Evolutionary conservation across 257 asterid genomes (phyloP).

Genomic region (Ajuga chamaepitys): DNA sequence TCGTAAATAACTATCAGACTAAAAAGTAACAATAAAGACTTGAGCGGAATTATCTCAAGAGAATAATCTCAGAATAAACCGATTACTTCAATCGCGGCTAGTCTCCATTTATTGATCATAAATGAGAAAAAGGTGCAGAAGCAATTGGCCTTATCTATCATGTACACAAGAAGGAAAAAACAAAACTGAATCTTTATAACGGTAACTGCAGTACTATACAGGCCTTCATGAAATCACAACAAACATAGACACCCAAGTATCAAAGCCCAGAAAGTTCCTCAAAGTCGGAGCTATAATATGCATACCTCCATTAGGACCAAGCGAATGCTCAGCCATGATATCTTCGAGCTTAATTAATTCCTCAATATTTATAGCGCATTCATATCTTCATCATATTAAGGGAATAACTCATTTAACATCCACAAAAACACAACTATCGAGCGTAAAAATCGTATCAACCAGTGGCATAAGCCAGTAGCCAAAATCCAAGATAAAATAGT

Average conservation of each 20-base stretch:
- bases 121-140: no score
- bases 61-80: background rate
- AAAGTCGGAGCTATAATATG: constrained; percentile 2
- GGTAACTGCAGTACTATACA: background rate
- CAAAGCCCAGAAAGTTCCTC: background rate
- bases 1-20: background rate
- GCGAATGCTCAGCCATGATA: constrained; percentile 91
- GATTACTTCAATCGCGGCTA: background rate
- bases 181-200: background rate
- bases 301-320: constrained; percentile 98
- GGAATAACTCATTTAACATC: constrained; percentile 18
- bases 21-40: background rate
- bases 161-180: background rate
- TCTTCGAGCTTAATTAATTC: constrained; percentile 81
- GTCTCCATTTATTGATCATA: background rate
- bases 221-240: background rate
- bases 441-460: background rate
- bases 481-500: background rate
- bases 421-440: background rate
- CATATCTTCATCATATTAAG: constrained; percentile 63
- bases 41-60: background rate
- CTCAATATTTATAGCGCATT: constrained; percentile 88
- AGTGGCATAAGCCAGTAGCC: background rate
- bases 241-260: background rate
- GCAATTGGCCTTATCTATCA: no score